phyloP scores from a whole-genome alignment of 371 early-diverging fungal genomes.

The Zychaea mexicana region DNA sequence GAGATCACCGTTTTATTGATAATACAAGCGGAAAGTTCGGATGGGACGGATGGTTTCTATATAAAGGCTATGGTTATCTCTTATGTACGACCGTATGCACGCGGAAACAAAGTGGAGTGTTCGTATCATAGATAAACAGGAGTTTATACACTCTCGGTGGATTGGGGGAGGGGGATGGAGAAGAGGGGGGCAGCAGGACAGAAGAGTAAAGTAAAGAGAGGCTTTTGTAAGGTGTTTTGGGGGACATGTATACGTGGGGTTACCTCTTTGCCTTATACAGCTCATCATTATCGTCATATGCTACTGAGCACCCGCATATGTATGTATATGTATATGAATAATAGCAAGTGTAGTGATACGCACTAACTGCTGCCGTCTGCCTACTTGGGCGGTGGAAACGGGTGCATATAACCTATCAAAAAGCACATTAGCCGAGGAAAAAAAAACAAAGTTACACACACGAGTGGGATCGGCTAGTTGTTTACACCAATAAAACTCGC shows the following conservation, averaged over 20 bases:
- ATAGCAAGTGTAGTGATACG: neutral
- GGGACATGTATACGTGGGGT: too few relatives aligned
- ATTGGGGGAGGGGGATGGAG: too few relatives aligned
- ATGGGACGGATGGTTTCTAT: neutral
- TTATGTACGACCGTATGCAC: neutral
- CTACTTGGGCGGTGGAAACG: too few relatives aligned
- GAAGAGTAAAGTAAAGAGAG: too few relatives aligned
- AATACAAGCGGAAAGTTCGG: neutral
- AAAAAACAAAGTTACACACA: neutral
- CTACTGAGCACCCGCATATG: neutral
- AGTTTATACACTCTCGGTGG: too few relatives aligned
- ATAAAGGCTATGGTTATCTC: constrained; percentile 1
- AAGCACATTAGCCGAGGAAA: neutral
- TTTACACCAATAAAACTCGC: neutral
- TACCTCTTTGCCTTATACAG: too few relatives aligned
- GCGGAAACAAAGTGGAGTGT: neutral
- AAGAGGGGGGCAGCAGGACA: too few relatives aligned
- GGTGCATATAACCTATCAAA: constrained; percentile 2
- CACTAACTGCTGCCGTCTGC: neutral
- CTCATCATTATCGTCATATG: neutral
- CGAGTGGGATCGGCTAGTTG: neutral
- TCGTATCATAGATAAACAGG: too few relatives aligned
- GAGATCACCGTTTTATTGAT: neutral
- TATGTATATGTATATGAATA: neutral
- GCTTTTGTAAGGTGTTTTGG: too few relatives aligned